phyloP scores from a whole-genome alignment of 2,329 filamentous ascomycete genomes.

The Cyphellophora europaea region DNA sequence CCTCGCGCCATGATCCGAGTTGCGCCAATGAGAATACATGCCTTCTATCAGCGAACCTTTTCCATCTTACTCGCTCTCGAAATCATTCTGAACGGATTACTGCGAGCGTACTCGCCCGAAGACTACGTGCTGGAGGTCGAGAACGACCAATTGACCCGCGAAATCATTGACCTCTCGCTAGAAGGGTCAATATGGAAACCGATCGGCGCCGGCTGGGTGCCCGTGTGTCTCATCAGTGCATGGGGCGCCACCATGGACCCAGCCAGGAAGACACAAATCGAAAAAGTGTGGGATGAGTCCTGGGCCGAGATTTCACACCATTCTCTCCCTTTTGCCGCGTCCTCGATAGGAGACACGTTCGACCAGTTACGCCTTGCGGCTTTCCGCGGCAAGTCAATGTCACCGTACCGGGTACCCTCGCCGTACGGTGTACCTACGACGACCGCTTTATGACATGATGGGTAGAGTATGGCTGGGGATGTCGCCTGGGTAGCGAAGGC shows the following conservation, averaged over 20 bases:
- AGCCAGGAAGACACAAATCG: neutral
- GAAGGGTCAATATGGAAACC: neutral
- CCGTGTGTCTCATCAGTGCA: neutral
- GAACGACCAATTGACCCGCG: neutral
- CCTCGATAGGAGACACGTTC: neutral
- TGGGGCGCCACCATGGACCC: neutral
- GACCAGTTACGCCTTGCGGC: neutral
- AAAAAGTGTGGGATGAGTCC: neutral
- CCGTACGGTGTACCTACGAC: too few species aligned
- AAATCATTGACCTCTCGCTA: neutral
- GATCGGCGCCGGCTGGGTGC: neutral
- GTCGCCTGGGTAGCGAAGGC: too few species aligned
- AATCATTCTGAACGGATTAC: neutral
- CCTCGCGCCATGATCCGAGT: neutral
- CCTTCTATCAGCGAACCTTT: neutral
- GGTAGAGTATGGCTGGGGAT: too few species aligned
- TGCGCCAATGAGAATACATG: neutral
- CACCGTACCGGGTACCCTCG: neutral
- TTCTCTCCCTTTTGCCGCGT: neutral
- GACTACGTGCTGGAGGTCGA: neutral
- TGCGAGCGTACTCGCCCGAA: neutral
- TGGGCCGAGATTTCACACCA: neutral
- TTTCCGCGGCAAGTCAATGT: neutral
- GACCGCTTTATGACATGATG: too few species aligned
- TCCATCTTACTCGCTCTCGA: neutral